phyloP scores from a whole-genome alignment of 192 early-diverging fungal species.

The Coemansia sp. region DNA sequence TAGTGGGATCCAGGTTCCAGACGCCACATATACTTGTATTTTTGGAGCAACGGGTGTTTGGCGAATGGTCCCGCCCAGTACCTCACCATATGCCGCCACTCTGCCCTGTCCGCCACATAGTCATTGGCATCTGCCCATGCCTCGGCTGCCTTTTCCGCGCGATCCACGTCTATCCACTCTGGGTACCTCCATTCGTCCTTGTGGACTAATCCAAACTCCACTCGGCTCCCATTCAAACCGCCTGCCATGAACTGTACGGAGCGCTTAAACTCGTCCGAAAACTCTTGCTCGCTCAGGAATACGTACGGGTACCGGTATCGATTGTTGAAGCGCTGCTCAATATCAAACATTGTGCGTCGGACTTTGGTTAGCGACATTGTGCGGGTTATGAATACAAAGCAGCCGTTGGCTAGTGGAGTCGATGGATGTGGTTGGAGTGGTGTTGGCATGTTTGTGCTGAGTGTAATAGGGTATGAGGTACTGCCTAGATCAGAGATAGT shows the following conservation, averaged over 20 bases:
- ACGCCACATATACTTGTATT: slow-evolving; percentile 52
- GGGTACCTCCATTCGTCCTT: slow-evolving; percentile 42
- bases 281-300: slow-evolving; percentile 73
- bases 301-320: slow-evolving; percentile 78
- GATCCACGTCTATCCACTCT: slow-evolving; percentile 41
- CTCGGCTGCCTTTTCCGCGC: slow-evolving; percentile 2
- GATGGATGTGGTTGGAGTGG: background rate
- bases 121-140: slow-evolving; percentile 35
- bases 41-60: slow-evolving; percentile 38
- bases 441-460: slow-evolving; percentile 20
- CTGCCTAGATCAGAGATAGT: background rate
- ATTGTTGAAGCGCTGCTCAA: slow-evolving; percentile 72
- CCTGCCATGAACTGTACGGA: slow-evolving; percentile 31
- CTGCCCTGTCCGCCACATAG: slow-evolving; percentile 28
- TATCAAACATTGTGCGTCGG: slow-evolving; percentile 56
- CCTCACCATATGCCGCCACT: slow-evolving; percentile 39
- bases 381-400: slow-evolving; percentile 56
- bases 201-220: slow-evolving; percentile 43
- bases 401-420: slow-evolving; percentile 11
- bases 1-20: slow-evolving; percentile 52
- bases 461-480: background rate
- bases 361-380: slow-evolving; percentile 61
- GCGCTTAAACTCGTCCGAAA: slow-evolving; percentile 66
- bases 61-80: slow-evolving; percentile 42
- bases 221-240: slow-evolving; percentile 18